phyloP scores from a whole-genome alignment of 2,329 filamentous ascomycete genomes.

The Didymella pomorum region DNA sequence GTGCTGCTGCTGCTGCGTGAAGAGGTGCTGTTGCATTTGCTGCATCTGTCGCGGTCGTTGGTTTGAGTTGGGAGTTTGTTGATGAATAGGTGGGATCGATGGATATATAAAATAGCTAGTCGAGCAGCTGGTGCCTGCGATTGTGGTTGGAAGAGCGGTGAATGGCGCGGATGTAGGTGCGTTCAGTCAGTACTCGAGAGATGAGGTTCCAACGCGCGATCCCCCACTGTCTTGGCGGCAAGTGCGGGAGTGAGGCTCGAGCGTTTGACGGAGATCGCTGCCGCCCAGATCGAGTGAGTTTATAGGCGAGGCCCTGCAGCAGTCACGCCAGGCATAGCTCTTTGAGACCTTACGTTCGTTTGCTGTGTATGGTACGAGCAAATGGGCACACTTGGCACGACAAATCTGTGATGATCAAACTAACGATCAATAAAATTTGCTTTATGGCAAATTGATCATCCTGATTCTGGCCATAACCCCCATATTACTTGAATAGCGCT shows the following conservation, averaged over 20 bases:
- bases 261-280: constrained; percentile 32
- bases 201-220: constrained; percentile 29
- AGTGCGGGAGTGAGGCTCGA: constrained; percentile 32
- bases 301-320: constrained; percentile 19
- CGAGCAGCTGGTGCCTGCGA: constrained; percentile 23
- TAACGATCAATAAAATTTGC: background rate
- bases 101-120: constrained; percentile 19
- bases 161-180: constrained; percentile 26
- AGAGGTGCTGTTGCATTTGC: constrained; percentile 68
- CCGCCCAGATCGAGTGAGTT: constrained; percentile 25
- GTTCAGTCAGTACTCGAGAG: constrained; percentile 35
- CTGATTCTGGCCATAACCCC: constrained; percentile 8
- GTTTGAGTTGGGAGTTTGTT: constrained; percentile 18
- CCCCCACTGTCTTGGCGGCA: constrained; percentile 30
- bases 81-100: constrained; percentile 15
- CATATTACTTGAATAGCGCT: constrained; percentile 10
- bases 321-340: background rate
- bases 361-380: background rate
- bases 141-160: constrained; percentile 21
- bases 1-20: constrained; percentile 71
- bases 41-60: constrained; percentile 28
- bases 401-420: background rate
- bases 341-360: background rate
- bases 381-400: background rate
- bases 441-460: background rate